Percentiles rank a stretch among this genome's conserved stretches.
phyloP scores from a whole-genome alignment of 2,329 filamentous ascomycete species.

The Celoporthe dispersa region DNA sequence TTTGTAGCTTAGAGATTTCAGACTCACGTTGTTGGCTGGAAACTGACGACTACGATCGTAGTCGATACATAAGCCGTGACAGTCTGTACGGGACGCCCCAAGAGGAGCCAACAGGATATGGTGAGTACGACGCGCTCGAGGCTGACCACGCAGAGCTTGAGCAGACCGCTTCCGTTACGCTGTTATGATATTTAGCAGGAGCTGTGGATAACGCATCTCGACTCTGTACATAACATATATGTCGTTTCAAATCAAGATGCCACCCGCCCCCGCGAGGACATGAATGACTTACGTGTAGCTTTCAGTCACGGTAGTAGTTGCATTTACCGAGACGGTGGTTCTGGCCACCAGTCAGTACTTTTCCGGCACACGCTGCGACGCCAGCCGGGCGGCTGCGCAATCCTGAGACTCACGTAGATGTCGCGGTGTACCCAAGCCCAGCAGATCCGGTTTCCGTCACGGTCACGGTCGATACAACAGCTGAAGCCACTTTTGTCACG shows the following conservation, averaged over 20 bases:
- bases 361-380: no score
- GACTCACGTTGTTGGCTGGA: slow-evolving; percentile 10
- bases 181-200: background rate
- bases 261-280: background rate
- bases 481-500: background rate
- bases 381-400: no score
- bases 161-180: slow-evolving; percentile 2
- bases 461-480: slow-evolving; percentile 4
- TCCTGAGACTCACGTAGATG: no score
- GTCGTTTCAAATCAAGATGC: background rate
- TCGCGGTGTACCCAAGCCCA: no score
- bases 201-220: background rate
- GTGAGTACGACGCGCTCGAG: background rate
- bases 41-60: background rate
- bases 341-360: no score
- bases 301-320: slow-evolving; percentile 10
- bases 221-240: background rate
- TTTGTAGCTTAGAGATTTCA: background rate
- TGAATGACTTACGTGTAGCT: slow-evolving; percentile 1
- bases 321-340: no score
- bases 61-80: slow-evolving; percentile 18
- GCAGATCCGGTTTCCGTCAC: no score
- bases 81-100: background rate
- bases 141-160: background rate
- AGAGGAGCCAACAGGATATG: background rate